Evolutionary conservation across 2,329 filamentous ascomycete species (phyloP), one percentile per base, ranked within the genome.

Genomic region (Nemania sp.): DNA sequence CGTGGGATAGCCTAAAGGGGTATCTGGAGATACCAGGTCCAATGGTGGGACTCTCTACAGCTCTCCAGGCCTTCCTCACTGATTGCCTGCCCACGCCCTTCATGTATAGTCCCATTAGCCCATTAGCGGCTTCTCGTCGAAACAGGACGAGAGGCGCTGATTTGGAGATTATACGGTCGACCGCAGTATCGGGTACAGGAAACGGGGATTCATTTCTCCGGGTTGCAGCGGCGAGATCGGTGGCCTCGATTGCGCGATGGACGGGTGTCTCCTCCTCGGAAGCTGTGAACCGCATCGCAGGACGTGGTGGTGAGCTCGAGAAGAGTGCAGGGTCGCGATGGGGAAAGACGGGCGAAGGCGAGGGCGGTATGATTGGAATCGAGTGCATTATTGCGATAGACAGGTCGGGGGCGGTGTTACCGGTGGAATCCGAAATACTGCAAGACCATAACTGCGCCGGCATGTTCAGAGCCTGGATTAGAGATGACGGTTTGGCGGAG

Each of bases 161-260:
- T 65, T 7, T 57, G 35, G 60, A 57, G 2, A 77, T 75, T 5
- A 79, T 75, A 0, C 85, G 71, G 5, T 79, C 81, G 0, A 71
- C 83, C 6, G 90, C 82, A 0, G 78, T 91, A 10, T 94, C 90
- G 0, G 90, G 91, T 0, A 94, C 92, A 0, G 93, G 92, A 0
- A 96, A 97, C 68, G 92, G 93, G 0, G 92, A 97, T 75, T 91
- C 90, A 0, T 97, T 96, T 73, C 80, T 96, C 15, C 87, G 91
- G 3, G 78, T 86, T 2, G 84, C 81, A 13, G 92, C 92, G 1
- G 85, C 84, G 0, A 85, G 90, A 34, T 93, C 90, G 0, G 86
- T 88, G 0, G 89, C 86, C 1, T 86, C 91, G 0, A 88, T 93
- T 66, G 87, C 88, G 17, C 83, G 89, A 12, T 95, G 90, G 75